These are phyloP conservation scores for Paramecium caudatum DNA, from an alignment of 73 alveolate genomes.

Conservation along the genomic window DNA sequence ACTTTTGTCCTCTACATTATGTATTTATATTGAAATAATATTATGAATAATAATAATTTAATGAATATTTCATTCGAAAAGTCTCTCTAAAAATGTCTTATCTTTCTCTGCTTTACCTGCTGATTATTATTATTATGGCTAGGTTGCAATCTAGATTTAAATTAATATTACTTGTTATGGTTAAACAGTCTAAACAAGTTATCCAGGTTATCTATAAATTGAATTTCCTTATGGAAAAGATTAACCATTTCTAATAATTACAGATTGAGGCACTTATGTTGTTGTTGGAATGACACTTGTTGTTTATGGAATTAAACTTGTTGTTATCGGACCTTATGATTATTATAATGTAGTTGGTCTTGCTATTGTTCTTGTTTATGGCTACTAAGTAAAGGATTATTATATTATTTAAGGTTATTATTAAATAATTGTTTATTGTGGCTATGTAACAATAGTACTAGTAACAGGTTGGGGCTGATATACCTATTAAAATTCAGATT, in stretches of 20 bases:
- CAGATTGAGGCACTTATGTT: background rate
- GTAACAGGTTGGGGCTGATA: background rate
- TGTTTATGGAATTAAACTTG: background rate
- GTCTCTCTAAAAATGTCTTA: slow-evolving; percentile 33
- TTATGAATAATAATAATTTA: slow-evolving; percentile 6
- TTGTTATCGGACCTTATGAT: background rate
- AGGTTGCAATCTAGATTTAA: background rate
- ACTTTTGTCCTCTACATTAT: too few species aligned
- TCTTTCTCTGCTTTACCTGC: background rate
- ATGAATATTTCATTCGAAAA: slow-evolving; percentile 3
- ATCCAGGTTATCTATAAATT: slow-evolving; percentile 14
- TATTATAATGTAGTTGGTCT: background rate
- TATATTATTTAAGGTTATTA: background rate
- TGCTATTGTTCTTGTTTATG: too few species aligned
- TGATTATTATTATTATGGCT: background rate
- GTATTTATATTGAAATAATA: too few species aligned
- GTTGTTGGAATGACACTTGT: background rate
- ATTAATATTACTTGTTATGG: background rate
- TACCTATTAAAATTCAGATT: too few species aligned
- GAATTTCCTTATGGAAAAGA: background rate
- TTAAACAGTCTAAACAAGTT: background rate
- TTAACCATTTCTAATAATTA: background rate
- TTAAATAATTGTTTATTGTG: background rate
- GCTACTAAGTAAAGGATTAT: too few species aligned
- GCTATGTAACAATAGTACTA: background rate